Conservation (phyloP, 306 rosid genomes). For the Myrica gale region DNA sequence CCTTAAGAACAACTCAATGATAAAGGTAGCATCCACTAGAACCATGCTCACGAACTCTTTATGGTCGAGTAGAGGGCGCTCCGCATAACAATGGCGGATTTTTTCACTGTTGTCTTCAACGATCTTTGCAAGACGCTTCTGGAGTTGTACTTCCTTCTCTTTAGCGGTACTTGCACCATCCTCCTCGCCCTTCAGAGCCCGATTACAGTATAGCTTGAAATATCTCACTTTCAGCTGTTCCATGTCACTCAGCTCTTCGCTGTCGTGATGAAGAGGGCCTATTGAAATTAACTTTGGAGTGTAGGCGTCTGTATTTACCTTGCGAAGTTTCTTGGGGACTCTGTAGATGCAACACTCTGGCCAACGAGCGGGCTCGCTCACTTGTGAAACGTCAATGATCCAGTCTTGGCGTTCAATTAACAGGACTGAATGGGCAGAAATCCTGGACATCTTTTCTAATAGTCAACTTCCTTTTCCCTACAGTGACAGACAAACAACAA, state of each 20-base stretch:
- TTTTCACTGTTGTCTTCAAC: background rate
- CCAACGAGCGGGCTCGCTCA: background rate
- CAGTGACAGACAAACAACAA: background rate
- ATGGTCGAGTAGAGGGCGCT: background rate
- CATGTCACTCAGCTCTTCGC: background rate
- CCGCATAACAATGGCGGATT: background rate
- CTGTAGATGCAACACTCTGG: slow-evolving; percentile 22
- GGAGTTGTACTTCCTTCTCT: too few species aligned
- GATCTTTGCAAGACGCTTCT: background rate
- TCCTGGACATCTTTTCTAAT: background rate
- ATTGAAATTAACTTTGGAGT: slow-evolving; percentile 26
- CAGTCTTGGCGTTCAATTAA: background rate
- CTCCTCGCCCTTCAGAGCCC: background rate
- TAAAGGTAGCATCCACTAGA: slow-evolving; percentile 26
- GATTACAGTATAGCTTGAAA: background rate
- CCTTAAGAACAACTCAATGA: slow-evolving; percentile 26
- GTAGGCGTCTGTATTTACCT: slow-evolving; percentile 23
- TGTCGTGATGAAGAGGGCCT: slow-evolving; percentile 24
- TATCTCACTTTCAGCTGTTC: background rate
- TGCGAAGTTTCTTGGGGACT: slow-evolving; percentile 24
- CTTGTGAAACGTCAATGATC: background rate
- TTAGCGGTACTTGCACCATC: background rate
- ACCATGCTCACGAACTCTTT: background rate
- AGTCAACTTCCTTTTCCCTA: background rate
- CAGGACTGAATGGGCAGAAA: too few species aligned